Percentiles rank a stretch among this genome's conserved stretches.
phyloP scores from a whole-genome alignment of 306 rosid species.

The Acacia confusa region DNA sequence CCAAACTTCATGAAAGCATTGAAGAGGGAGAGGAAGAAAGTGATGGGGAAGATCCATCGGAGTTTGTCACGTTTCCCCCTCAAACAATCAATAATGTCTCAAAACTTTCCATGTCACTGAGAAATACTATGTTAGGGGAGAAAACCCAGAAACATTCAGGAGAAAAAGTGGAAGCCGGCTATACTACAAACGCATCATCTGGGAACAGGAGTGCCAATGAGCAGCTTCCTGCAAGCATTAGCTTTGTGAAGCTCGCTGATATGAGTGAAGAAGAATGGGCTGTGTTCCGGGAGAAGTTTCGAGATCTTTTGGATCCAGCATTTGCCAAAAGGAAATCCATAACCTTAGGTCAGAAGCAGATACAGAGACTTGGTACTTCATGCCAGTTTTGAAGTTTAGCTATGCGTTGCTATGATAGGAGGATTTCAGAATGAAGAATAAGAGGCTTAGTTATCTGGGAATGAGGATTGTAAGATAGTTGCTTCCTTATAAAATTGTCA shows the following conservation, averaged over 20 bases:
- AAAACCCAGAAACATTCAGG: slow-evolving; percentile 53
- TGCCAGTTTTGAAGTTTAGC: slow-evolving; percentile 94
- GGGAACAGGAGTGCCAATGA: slow-evolving; percentile 89
- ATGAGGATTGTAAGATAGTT: slow-evolving; percentile 44
- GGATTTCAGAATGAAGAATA: slow-evolving; percentile 37
- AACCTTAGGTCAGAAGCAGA: slow-evolving; percentile 84
- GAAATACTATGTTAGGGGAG: slow-evolving; percentile 57
- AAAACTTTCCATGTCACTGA: slow-evolving; percentile 70
- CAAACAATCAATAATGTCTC: slow-evolving; percentile 45
- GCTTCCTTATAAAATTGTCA: slow-evolving; percentile 44
- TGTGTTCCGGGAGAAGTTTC: slow-evolving; percentile 77
- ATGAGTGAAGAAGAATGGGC: slow-evolving; percentile 80
- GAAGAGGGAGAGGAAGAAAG: slow-evolving; percentile 72
- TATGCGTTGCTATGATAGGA: slow-evolving; percentile 39
- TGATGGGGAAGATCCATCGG: slow-evolving; percentile 54
- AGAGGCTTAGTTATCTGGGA: slow-evolving; percentile 50
- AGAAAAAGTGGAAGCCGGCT: slow-evolving; percentile 52
- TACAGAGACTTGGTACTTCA: slow-evolving; percentile 97
- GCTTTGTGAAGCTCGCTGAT: slow-evolving; percentile 84
- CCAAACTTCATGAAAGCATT: slow-evolving; percentile 79
- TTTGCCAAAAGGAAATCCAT: slow-evolving; percentile 71
- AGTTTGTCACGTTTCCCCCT: slow-evolving; percentile 25
- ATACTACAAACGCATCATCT: slow-evolving; percentile 57
- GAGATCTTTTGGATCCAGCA: slow-evolving; percentile 75
- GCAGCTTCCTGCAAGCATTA: slow-evolving; percentile 83